These are phyloP conservation scores for Ceratocystis lukuohia DNA, from an alignment of 2,329 filamentous ascomycete genomes.

Conservation along the genomic window DNA sequence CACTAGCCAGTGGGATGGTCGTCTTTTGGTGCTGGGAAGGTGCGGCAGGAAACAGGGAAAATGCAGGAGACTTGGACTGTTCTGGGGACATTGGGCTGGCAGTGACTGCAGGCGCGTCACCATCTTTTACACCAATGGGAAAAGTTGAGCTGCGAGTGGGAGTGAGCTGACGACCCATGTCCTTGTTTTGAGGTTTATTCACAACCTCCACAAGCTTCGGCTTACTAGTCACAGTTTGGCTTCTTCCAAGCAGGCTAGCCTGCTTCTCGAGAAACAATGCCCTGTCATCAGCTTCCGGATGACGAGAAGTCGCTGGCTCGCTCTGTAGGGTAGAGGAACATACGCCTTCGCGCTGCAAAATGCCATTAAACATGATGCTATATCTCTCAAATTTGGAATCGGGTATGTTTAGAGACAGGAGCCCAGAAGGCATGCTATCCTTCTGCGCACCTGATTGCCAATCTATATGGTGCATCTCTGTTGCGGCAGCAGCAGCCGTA, in stretches of 20 bases:
- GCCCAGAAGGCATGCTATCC: conserved; percentile 24
- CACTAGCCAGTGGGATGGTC: neutral
- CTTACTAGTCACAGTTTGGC: conserved; percentile 46
- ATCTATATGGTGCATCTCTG: neutral
- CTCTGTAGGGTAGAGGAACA: neutral
- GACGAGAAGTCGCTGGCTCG: neutral
- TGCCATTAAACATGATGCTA: conserved; percentile 78
- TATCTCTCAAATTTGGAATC: conserved; percentile 73
- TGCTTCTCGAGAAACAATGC: conserved; percentile 22
- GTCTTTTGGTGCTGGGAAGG: conserved; percentile 21
- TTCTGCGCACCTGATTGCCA: conserved; percentile 13
- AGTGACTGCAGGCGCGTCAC: neutral
- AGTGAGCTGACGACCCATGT: conserved; percentile 1
- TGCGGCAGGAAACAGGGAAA: conserved; percentile 34
- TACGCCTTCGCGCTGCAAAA: conserved; percentile 39
- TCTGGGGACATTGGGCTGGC: neutral
- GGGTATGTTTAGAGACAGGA: conserved; percentile 69
- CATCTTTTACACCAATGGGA: conserved; percentile 5
- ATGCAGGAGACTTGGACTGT: conserved; percentile 30
- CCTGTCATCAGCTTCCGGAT: neutral
- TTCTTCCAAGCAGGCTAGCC: conserved; percentile 38
- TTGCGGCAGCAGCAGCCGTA: neutral
- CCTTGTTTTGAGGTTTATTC: conserved; percentile 15
- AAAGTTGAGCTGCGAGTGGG: conserved; percentile 18
- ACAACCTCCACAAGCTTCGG: conserved; percentile 24